Percentiles rank a stretch among this genome's conserved stretches.
These are phyloP conservation scores for Neobulgaria alba DNA, from an alignment of 2,329 filamentous ascomycete genomes.

Conservation along the genomic window DNA sequence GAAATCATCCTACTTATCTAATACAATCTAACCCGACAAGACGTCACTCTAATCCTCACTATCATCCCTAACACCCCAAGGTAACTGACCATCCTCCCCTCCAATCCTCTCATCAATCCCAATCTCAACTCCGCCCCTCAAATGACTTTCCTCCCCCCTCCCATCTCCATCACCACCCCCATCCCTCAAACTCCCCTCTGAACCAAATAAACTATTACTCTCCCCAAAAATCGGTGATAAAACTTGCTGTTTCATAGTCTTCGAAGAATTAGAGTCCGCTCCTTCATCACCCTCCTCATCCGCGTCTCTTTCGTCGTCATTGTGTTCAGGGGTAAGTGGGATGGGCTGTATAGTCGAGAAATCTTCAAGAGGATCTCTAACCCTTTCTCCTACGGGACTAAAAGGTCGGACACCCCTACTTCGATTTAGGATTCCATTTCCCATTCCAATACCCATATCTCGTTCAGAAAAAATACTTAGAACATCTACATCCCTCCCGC, in stretches of 20 bases:
- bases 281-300: constrained; percentile 3
- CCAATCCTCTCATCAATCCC: constrained; percentile 16
- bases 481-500: constrained; percentile 31
- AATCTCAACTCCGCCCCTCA: no score
- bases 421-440: constrained; percentile 35
- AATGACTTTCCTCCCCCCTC: no score
- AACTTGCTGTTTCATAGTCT: constrained; percentile 8
- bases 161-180: no score
- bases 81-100: constrained; percentile 27
- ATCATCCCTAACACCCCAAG: constrained; percentile 16
- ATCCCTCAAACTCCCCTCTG: constrained; percentile 1
- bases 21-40: no score
- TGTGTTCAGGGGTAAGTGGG: constrained; percentile 1
- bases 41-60: no score
- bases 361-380: constrained; percentile 17
- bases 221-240: constrained; percentile 5
- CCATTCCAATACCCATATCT: constrained; percentile 9
- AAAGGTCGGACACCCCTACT: constrained; percentile 49
- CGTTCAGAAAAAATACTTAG: constrained; percentile 44
- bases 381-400: constrained; percentile 37
- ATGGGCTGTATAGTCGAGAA: background rate
- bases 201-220: constrained; percentile 3
- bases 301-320: constrained; percentile 5
- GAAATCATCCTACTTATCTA: no score
- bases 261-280: constrained; percentile 10